Evolutionary conservation across 495 filamentous ascomycete species (phyloP), one percentile per base, ranked within the genome.

Genomic region (Rostrohypoxylon terebratum): DNA sequence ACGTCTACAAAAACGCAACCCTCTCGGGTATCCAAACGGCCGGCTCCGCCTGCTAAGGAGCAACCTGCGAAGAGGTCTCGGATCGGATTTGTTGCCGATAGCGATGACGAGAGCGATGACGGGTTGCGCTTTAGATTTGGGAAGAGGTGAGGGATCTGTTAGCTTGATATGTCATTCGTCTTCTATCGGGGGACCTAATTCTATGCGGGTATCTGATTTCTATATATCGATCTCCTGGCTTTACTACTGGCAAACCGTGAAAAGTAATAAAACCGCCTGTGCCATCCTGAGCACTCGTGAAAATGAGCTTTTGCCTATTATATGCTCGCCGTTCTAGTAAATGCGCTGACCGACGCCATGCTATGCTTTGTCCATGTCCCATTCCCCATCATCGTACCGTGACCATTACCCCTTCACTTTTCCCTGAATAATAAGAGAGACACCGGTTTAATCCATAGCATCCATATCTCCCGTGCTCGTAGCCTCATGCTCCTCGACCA

Each of bases 401-500:
- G 16, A 18, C 33, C 67, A 18, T 47, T 63, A 48, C 38, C 16
- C 31, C 20, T 16, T 33, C 51, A 4, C 40, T 16, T 14, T n/a
- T 40, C 14, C 18, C 42, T 7, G n/a, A 14, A 9, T 16, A 14
- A 6, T 38, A 3, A 18, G 20, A 18, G 54, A 23, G 23, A 66
- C 38, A 66, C 38, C 25, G 9, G 59, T 14, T 81, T 72, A 94
- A 79, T 96, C 93, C 89, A 94, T 92, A 57, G 85, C 84, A 66
- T 94, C 93, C 78, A 71, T 84, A 31, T 73, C 79, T 38, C 77
- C 85, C 71, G 53, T 63, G 59, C 78, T 71, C 38, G 36, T 38
- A 18, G 64, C 84, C 42, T 94, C 90, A 61, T 87, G 84, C 85
- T 98, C 96, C 4, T 87, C 85, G 42, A 98, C 93, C 78, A 93